Base-by-base conservation (phyloP, 2,329 filamentous ascomycete genomes). In the Zymoseptoria pseudotritici region DNA sequence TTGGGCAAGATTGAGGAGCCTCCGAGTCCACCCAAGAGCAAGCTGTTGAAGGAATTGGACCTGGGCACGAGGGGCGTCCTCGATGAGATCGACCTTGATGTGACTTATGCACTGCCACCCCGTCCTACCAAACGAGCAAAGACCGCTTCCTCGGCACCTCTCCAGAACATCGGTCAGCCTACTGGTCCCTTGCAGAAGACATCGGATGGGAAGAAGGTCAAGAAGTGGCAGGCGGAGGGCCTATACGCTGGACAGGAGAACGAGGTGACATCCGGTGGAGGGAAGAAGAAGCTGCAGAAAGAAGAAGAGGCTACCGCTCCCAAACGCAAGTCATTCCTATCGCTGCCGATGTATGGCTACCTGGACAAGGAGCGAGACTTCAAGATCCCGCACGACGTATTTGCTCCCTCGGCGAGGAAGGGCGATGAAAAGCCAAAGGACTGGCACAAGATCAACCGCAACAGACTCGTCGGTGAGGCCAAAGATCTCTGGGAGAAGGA, bases 401-500 rank as follows among this genome's bases (percentile, higher is more conserved):
- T 93, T 79, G 89, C 91, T 57, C 93, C 93, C 2, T 82, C 96
- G 20, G 88, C 90, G 3, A 68, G 65, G 49, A 70, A 70, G 53
- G 91, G 89, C 55, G 90, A 96, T 71, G 90, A 91, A 22, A 96
- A 96, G 75, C 92, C 93, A 0, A 87, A 95, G 66, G 91, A 96
- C 69, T 99, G 92, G 89, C 86, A 87, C 66, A 93, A 93, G 73
- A 87, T 94, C 67, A 92, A 91, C 64, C 94, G 89, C 75, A 97
- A 97, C 75, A 89, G 93, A 20, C 96, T 97, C 68, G 87, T 75
- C 4, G 73, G 72, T 52, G 73, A 73, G 29, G 73, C 72, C 9
- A 71, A 70, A 54, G 67, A 71, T 2, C 60, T 73, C 10, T 75
- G 73, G 73, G 65, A 69, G 51, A 69, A 67, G 29, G 59, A 60